phyloP scores from a whole-genome alignment of 805 yeast genomes.

The Schwanniomyces pseudopolymorphus region DNA sequence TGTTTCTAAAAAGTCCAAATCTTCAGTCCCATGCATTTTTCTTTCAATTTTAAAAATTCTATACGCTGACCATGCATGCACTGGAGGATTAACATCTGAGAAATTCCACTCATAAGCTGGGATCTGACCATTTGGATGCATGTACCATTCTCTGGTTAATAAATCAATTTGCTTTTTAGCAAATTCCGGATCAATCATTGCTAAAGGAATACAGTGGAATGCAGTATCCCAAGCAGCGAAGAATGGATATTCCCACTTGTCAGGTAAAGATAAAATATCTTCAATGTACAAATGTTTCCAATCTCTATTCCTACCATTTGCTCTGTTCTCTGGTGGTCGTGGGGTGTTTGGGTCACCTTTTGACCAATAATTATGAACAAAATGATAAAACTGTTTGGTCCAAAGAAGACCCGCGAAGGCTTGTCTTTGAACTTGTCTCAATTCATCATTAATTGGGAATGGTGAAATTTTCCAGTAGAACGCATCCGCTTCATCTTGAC shows the following conservation, averaged over 20 bases:
- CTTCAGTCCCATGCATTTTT: constrained; percentile 79
- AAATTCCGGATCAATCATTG: constrained; percentile 90
- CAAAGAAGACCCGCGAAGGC: constrained; percentile 92
- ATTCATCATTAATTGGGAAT: constrained; percentile 73
- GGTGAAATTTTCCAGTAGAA: constrained; percentile 90
- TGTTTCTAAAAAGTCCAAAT: constrained; percentile 80
- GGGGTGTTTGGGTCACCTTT: constrained; percentile 78
- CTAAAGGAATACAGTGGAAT: constrained; percentile 88
- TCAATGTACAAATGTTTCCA: constrained; percentile 90
- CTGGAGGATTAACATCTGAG: constrained; percentile 95
- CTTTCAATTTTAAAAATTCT: constrained; percentile 85
- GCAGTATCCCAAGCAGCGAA: constrained; percentile 98
- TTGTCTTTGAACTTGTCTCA: constrained; percentile 84
- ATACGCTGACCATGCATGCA: constrained; percentile 93
- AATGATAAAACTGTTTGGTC: constrained; percentile 90
- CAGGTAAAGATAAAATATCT: constrained; percentile 86
- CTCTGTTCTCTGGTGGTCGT: constrained; percentile 77
- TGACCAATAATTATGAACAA: constrained; percentile 83
- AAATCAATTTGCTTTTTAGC: constrained; percentile 86
- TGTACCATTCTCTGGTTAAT: constrained; percentile 91
- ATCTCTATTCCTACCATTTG: constrained; percentile 81
- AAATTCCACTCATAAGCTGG: constrained; percentile 98
- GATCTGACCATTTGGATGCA: constrained; percentile 97
- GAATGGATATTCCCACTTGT: constrained; percentile 94
- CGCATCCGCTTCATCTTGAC: constrained; percentile 88